Conservation (phyloP, 257 asterid species). For the Nicotiana paniculata region DNA sequence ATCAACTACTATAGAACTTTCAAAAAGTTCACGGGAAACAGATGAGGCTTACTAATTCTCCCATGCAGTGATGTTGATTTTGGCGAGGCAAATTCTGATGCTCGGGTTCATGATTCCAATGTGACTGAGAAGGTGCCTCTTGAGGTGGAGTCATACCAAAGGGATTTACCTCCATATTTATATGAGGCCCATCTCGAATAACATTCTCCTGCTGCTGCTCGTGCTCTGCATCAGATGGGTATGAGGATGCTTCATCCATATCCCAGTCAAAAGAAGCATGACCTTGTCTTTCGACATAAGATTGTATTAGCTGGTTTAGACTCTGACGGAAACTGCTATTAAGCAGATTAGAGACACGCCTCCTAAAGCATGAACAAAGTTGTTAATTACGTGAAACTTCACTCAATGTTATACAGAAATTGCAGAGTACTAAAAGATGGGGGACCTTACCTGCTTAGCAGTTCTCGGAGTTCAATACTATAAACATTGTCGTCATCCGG, state of each 20-base stretch:
- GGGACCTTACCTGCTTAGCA: conserved; percentile 56
- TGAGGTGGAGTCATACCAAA: conserved; percentile 30
- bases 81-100: conserved; percentile 35
- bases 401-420: not conserved
- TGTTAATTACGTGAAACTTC: not conserved
- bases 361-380: conserved; percentile 37
- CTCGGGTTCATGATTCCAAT: conserved; percentile 44
- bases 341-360: conserved; percentile 83
- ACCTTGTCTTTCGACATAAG: conserved; percentile 61
- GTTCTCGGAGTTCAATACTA: conserved; percentile 69
- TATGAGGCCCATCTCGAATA: conserved; percentile 23
- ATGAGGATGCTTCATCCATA: conserved; percentile 35
- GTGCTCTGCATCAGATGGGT: conserved; percentile 38
- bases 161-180: conserved; percentile 29
- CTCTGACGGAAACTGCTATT: conserved; percentile 71
- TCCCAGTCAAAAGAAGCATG: conserved; percentile 60
- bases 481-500: conserved; percentile 54
- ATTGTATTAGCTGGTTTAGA: conserved; percentile 60
- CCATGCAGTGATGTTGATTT: conserved; percentile 28
- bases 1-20: not conserved
- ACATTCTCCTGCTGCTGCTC: conserved; percentile 35
- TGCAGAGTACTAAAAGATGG: not conserved
- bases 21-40: not conserved
- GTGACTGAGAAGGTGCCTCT: conserved; percentile 29
- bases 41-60: conserved; percentile 1